A percentile compares a stretch with the other conserved stretches of the same genome.
phyloP scores from a whole-genome alignment of 2,329 filamentous ascomycete genomes.

The Neofusicoccum sp. region DNA sequence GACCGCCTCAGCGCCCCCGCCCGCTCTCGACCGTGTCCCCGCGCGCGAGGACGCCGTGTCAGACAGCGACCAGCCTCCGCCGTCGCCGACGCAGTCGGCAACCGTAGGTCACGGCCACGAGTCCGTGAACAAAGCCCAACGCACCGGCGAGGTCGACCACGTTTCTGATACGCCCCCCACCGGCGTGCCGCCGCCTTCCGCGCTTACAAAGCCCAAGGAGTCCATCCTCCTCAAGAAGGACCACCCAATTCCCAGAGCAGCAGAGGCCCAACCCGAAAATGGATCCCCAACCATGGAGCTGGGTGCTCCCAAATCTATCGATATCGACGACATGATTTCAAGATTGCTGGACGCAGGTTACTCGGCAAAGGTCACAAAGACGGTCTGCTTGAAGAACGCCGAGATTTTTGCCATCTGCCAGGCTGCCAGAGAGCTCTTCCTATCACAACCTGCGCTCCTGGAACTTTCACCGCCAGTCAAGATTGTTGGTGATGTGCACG shows the following conservation, averaged over 20 bases:
- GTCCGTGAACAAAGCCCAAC: slow-evolving; percentile 78
- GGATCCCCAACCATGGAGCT: slow-evolving; percentile 70
- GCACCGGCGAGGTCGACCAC: slow-evolving; percentile 87
- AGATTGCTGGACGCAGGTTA: slow-evolving; percentile 93
- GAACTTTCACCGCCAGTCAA: slow-evolving; percentile 95
- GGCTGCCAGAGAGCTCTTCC: slow-evolving; percentile 82
- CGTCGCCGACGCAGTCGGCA: slow-evolving; percentile 82
- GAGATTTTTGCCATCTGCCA: slow-evolving; percentile 94
- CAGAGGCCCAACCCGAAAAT: slow-evolving; percentile 44
- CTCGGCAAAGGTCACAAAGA: slow-evolving; percentile 95
- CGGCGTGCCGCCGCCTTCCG: slow-evolving; percentile 55
- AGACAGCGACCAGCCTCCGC: slow-evolving; percentile 59
- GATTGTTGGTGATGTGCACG: slow-evolving; percentile 95
- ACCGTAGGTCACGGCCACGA: slow-evolving; percentile 73
- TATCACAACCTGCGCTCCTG: slow-evolving; percentile 88
- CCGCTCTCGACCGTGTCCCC: slow-evolving; percentile 42
- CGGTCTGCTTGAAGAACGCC: slow-evolving; percentile 94
- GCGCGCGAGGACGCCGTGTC: slow-evolving; percentile 36
- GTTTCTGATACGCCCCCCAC: slow-evolving; percentile 89
- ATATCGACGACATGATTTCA: slow-evolving; percentile 96
- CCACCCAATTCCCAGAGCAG: slow-evolving; percentile 65
- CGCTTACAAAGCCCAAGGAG: slow-evolving; percentile 73
- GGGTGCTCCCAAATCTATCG: slow-evolving; percentile 86
- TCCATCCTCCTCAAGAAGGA: slow-evolving; percentile 87
- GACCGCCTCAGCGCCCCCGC: slow-evolving; percentile 29